Evolutionary conservation across 2,329 filamentous ascomycete genomes (phyloP), one percentile per base, ranked within the genome.

Genomic region (Hortaea werneckii): DNA sequence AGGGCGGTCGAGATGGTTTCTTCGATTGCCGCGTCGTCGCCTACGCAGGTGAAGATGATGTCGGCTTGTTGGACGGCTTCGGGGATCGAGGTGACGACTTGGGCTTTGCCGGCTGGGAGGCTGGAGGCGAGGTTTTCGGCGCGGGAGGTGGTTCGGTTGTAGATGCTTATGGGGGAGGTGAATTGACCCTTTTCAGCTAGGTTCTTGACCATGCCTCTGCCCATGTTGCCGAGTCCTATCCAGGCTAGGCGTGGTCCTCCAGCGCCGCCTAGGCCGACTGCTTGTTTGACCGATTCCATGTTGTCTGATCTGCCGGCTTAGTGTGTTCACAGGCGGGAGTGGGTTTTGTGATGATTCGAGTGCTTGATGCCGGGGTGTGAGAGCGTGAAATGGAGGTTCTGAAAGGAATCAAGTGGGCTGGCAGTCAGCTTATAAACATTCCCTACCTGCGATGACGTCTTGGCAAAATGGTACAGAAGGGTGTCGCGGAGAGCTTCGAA

Each of bases 211-310:
- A 94, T 94, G 52, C 83, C 87, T 39, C 54, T 70, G 84, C 87
- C 88, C 80, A 94, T 94, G 64, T 94, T 94, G 43, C 87, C 87
- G 42, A 94, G 75, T 47, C 88, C 87, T 45, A 94, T 79, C 79
- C 81, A 94, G 56, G 87, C 74, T 43, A 92, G 38, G n/a, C 59
- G 58, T 47, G 59, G 59, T 27, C 3, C n/a, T 10, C 20, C 35
- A 29, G 13, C 28, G 29, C 29, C 37, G 13, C 29, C 43, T 13
- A 40, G 43, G 37, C 43, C 43, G 13, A 45, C 43, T 20, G 43
- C 37, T 35, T 41, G 40, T 27, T 46, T 46, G 39, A 37, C 32
- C n/a, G 42, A 28, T 37, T 37, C 12, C 13, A 38, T 38, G 41
- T 28, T 20, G 4, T 20, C 4, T 5, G 7, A 28, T 41, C 29